Conservation (phyloP, 2,329 filamentous ascomycete genomes). For the Ceratocystis huliohia region DNA sequence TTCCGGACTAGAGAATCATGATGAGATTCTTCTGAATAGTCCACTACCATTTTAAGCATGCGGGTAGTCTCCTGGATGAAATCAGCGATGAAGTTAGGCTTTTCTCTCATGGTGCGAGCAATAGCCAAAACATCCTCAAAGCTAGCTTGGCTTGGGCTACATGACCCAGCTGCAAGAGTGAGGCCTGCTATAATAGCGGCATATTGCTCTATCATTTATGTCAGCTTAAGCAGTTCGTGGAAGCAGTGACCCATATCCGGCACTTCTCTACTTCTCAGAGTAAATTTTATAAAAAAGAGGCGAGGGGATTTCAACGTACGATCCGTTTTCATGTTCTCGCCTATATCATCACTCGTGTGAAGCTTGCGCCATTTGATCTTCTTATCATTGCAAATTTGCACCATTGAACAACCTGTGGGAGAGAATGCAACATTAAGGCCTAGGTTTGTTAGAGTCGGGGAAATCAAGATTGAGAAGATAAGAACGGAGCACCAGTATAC, state of each 20-base stretch:
- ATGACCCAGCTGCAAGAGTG: slow-evolving; percentile 38
- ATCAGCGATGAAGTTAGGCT: slow-evolving; percentile 41
- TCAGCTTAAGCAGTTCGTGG: background rate
- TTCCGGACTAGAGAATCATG: slow-evolving; percentile 64
- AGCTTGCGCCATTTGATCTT: slow-evolving; percentile 47
- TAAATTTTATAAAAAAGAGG: too few relatives aligned
- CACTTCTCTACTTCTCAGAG: too few relatives aligned
- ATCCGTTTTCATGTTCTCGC: slow-evolving; percentile 23
- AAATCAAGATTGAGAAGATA: background rate
- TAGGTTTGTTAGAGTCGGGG: slow-evolving; percentile 24
- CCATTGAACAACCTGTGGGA: slow-evolving; percentile 46
- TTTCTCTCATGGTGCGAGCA: slow-evolving; percentile 38
- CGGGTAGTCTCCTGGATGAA: slow-evolving; percentile 56
- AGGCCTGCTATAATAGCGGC: slow-evolving; percentile 49
- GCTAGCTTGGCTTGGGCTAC: slow-evolving; percentile 36
- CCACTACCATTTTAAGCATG: slow-evolving; percentile 59
- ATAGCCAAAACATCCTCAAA: slow-evolving; percentile 63
- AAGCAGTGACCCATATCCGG: background rate
- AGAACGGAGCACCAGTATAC: background rate
- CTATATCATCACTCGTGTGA: slow-evolving; percentile 39
- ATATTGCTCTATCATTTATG: slow-evolving; percentile 35
- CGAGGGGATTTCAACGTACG: slow-evolving; percentile 1
- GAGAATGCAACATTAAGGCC: slow-evolving; percentile 49
- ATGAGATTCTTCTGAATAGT: slow-evolving; percentile 65
- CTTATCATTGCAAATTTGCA: slow-evolving; percentile 46